Base-by-base conservation (phyloP, 371 early-diverging fungal species). In the Umbelopsis sp. region DNA sequence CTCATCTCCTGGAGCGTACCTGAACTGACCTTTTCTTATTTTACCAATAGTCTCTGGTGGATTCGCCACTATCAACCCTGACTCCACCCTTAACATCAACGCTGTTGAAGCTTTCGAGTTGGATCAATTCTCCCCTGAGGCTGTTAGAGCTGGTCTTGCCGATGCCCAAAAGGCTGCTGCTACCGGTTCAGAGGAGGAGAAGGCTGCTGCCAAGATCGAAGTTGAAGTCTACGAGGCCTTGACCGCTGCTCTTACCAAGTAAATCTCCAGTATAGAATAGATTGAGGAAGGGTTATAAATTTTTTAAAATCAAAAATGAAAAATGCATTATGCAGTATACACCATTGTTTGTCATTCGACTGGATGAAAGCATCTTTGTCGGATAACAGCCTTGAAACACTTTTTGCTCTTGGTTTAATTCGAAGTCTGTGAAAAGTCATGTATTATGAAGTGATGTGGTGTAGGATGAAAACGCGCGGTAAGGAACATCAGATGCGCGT, bases 31-130 rank as follows among this genome's bases (percentile, higher is more conserved):
- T 48, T 48, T 48, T 22, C 22, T 22, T n/a, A 20, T 68, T 18
- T 16, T 7, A 12, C 12, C 7, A 65, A 22, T 72, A 94, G 97
- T 96, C 69, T 91, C 92, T 80, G 99, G 99, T 70, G 99, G 99
- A 44, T 99, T 98, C 75, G 97, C 97, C 70, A 89, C 92, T 72
- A 91, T 99, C 84, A 96, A 98, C 91, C 93, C 97, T 70, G 96
- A 99, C 82, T 96, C 96, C 48, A 84, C 93, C 68, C 87, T 98
- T 69, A 96, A 97, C 91, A 96, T 99, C 84, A 97, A 95, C 80
- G 99, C 97, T 67, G 87, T 96, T 24, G 99, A 99, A 84, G 99
- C 98, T 65, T 89, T 92, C 79, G 86, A 94, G 69, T 78, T 98
- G 37, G 95, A 94, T 65, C 91, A 96, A 46, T 74, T 99, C 74